Percentiles rank a stretch among this genome's conserved stretches.
Evolutionary conservation across 306 rosid genomes (phyloP).

Genomic region (Vicia villosa): DNA sequence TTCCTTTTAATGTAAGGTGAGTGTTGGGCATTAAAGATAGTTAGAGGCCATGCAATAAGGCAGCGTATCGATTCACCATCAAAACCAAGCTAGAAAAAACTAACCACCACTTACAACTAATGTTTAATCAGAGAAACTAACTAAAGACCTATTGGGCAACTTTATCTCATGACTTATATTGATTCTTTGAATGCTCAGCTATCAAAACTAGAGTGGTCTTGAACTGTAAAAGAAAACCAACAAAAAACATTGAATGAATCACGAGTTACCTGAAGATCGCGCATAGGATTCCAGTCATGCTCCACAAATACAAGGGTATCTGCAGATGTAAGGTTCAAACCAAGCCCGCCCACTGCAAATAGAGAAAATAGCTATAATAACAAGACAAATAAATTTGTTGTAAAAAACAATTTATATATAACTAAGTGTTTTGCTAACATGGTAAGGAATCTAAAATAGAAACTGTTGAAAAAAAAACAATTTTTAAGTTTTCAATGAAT

Average conservation of each 20-base stretch:
- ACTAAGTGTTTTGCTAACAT: too few relatives aligned
- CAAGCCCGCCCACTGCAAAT: slow-evolving; percentile 93
- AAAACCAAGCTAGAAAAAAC: slow-evolving; percentile 4
- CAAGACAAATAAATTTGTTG: slow-evolving; percentile 13
- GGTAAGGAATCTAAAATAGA: too few relatives aligned
- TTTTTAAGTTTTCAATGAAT: too few relatives aligned
- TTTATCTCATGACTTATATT: slow-evolving; percentile 5
- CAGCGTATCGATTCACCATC: background rate
- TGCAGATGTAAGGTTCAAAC: slow-evolving; percentile 96
- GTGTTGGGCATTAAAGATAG: background rate
- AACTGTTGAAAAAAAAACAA: too few relatives aligned
- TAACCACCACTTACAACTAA: slow-evolving; percentile 15
- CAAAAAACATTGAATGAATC: slow-evolving; percentile 27
- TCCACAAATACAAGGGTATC: slow-evolving; percentile 95
- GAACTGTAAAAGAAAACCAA: slow-evolving; percentile 13
- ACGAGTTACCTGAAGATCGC: slow-evolving; percentile 85
- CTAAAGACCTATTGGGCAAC: slow-evolving; percentile 1
- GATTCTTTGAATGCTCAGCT: slow-evolving; percentile 14
- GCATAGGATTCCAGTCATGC: slow-evolving; percentile 99
- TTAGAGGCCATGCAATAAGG: slow-evolving; percentile 1
- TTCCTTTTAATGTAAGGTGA: background rate
- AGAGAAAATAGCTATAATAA: slow-evolving; percentile 20
- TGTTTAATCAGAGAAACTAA: slow-evolving; percentile 14
- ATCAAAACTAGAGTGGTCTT: slow-evolving; percentile 13
- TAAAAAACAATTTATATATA: background rate